These are phyloP conservation scores for Candida verbasci DNA, from an alignment of 805 yeast genomes.

Conservation along the genomic window DNA sequence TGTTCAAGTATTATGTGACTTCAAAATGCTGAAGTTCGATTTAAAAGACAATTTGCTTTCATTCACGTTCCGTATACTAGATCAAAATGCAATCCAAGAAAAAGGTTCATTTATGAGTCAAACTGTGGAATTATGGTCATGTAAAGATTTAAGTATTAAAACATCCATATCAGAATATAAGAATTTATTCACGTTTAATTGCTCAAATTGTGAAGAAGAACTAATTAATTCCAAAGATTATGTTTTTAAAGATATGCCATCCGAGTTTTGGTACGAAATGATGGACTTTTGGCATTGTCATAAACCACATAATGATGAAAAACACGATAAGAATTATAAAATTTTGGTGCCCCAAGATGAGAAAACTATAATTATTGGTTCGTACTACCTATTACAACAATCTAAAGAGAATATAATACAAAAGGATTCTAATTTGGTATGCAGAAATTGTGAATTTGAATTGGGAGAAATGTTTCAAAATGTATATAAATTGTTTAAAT, in stretches of 20 bases:
- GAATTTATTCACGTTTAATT: constrained; percentile 26
- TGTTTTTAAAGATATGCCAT: constrained; percentile 66
- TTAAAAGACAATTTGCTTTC: not conserved
- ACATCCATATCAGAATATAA: constrained; percentile 22
- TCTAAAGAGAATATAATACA: constrained; percentile 7
- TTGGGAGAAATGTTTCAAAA: constrained; percentile 37
- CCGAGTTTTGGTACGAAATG: constrained; percentile 90
- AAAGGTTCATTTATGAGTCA: constrained; percentile 3
- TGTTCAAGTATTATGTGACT: not conserved
- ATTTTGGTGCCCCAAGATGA: constrained; percentile 41
- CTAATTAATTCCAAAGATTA: constrained; percentile 29
- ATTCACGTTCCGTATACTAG: not conserved
- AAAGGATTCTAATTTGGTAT: constrained; percentile 15
- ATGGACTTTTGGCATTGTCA: constrained; percentile 99
- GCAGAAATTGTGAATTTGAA: constrained; percentile 30
- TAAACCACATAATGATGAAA: constrained; percentile 47
- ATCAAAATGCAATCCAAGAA: not conserved
- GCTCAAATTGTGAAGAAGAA: constrained; percentile 22
- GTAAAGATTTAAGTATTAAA: constrained; percentile 31
- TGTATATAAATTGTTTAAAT: constrained; percentile 42
- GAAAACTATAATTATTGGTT: constrained; percentile 45
- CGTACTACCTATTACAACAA: constrained; percentile 48
- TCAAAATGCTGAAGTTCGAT: not conserved
- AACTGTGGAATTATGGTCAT: constrained; percentile 35
- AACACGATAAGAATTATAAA: constrained; percentile 27